Conservation (phyloP, 306 rosid genomes). For the Castanea sativa region DNA sequence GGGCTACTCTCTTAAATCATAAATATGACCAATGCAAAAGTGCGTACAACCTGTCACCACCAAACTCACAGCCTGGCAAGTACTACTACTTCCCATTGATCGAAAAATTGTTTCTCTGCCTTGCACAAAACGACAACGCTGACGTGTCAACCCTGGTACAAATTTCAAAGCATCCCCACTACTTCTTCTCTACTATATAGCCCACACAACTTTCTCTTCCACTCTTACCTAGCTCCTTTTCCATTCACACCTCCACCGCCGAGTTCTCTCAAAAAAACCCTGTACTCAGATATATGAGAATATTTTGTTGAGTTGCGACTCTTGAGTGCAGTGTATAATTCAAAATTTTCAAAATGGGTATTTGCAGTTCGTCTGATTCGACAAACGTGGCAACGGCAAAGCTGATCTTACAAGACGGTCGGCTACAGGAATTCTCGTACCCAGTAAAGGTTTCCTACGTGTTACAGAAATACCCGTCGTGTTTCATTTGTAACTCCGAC, state of each 20-base stretch:
- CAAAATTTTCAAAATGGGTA: conserved; percentile 52
- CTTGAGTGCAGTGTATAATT: too few relatives aligned
- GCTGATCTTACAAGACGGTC: conserved; percentile 63
- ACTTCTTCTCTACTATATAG: conserved; percentile 19
- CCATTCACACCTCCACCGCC: background rate
- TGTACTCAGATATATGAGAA: too few relatives aligned
- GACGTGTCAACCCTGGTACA: conserved; percentile 42
- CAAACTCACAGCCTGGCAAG: conserved; percentile 82
- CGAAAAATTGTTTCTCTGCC: background rate
- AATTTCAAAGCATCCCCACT: background rate
- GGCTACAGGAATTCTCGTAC: conserved; percentile 54
- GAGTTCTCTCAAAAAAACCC: background rate
- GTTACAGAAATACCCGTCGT: conserved; percentile 54
- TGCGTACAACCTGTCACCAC: conserved; percentile 78
- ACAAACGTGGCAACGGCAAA: conserved; percentile 66
- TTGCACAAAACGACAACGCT: conserved; percentile 26
- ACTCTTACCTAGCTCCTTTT: background rate
- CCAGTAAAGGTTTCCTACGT: conserved; percentile 75
- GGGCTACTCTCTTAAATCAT: conserved; percentile 2
- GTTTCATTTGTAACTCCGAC: conserved; percentile 85
- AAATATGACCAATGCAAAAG: background rate
- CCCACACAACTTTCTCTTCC: background rate
- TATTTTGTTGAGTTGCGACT: too few relatives aligned
- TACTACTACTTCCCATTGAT: conserved; percentile 25
- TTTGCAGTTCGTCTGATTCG: conserved; percentile 63